Conservation (phyloP, 1,284 basidiomycete genomes). For the Rugosomyces carneus region DNA sequence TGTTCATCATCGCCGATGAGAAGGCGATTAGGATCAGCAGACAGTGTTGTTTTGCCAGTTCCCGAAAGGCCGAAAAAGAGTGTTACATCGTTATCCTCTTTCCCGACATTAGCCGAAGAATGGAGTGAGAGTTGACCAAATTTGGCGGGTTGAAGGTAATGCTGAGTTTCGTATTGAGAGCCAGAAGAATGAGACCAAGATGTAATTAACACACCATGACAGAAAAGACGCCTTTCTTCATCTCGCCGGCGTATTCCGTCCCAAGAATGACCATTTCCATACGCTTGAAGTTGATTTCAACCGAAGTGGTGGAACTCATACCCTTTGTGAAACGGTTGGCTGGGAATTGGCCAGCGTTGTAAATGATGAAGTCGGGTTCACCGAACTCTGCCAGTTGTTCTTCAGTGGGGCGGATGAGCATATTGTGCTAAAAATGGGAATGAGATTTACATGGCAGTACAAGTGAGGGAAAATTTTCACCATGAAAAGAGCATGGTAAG, state of each 20-base stretch:
- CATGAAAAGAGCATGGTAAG: constrained; percentile 99
- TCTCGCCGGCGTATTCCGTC: constrained; percentile 99
- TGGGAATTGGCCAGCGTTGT: constrained; percentile 99
- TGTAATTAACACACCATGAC: constrained; percentile 68
- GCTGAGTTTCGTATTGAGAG: constrained; percentile 36
- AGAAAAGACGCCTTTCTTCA: constrained; percentile 99
- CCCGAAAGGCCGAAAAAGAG: constrained; percentile 99
- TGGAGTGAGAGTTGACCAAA: constrained; percentile 98
- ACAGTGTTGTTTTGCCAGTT: constrained; percentile 97
- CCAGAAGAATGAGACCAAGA: background rate
- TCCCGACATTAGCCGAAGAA: constrained; percentile 98
- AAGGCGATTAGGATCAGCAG: constrained; percentile 85
- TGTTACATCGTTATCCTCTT: constrained; percentile 86
- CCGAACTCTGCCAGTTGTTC: constrained; percentile 95
- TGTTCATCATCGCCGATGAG: constrained; percentile 98
- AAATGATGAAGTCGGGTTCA: constrained; percentile 99
- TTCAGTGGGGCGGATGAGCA: constrained; percentile 97
- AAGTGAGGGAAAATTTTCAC: constrained; percentile 40
- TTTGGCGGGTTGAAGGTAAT: constrained; percentile 98
- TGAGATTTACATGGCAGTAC: constrained; percentile 6
- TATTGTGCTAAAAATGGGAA: constrained; percentile 72
- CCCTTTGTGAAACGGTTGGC: constrained; percentile 99
- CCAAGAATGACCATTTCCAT: constrained; percentile 99
- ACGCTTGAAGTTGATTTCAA: constrained; percentile 99
- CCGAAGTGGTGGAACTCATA: constrained; percentile 98